Base-by-base conservation (phyloP, 306 rosid genomes). In the Cucurbita moschata region DNA sequence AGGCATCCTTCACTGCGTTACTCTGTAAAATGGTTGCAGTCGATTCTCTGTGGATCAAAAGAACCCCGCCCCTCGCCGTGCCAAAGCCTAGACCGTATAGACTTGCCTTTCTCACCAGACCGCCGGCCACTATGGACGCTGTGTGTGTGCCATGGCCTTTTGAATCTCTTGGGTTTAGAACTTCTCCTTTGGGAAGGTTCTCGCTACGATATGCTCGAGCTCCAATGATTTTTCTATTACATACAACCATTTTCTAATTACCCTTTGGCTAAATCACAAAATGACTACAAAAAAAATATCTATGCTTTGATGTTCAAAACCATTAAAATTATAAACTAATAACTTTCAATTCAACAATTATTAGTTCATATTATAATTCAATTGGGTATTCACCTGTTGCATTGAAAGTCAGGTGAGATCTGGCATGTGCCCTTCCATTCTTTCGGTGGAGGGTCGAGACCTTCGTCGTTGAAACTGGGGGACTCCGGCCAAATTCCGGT, bases 381-480 rank as follows among this genome's bases (percentile, higher is more conserved):
- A 26, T 26, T 26, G 30, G 30, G 30, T 26, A 26, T 7, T 37
- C 80, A 83, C 89, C 77, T 83, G 70, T 83, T 86, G 78, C 89
- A 86, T n/a, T 82, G 56, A 69, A 83, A 79, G 72, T 86, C 80
- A 39, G 73, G 7, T 3, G 71, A 15, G 43, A 53, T 23, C 78
- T 78, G 68, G 53, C 90, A 86, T 4, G 37, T 59, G 49, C 91
- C 88, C 67, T 77, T 87, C 91, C 91, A 87, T 79, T 79, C 85
- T 12, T 51, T 35, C 0, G 87, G 91, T 47, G 84, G 81, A 15
- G 87, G 88, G 37, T 86, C 76, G 2, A 51, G 75, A 30, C 87
- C 83, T 59, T 61, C 40, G 40, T 77, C 91, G 26, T 26, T 78
- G 68, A 87, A 87, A 63, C 88, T 87, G 0, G 66, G 58, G 26